phyloP scores from a whole-genome alignment of 257 asterid genomes.

The Gardenia jasminoides region DNA sequence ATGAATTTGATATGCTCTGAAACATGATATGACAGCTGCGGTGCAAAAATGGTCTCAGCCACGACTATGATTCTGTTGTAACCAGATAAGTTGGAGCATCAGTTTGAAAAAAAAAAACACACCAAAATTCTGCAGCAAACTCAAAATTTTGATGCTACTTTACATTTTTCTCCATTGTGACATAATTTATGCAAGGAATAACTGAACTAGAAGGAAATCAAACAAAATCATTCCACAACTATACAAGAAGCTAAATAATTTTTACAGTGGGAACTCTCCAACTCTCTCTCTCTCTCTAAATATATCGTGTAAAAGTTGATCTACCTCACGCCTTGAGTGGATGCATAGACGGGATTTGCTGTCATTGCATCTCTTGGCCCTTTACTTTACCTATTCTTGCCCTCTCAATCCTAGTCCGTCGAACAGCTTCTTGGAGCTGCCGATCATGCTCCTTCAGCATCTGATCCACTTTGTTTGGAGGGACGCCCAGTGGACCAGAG shows the following conservation, averaged over 20 bases:
- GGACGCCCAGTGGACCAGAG: constrained; percentile 71
- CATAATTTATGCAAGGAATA: neutral
- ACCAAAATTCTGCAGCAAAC: constrained; percentile 1
- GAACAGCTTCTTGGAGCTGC: constrained; percentile 75
- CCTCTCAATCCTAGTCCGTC: constrained; percentile 64
- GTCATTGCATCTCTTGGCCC: constrained; percentile 35
- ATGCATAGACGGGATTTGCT: constrained; percentile 24
- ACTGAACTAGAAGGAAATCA: neutral
- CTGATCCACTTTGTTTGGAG: constrained; percentile 69
- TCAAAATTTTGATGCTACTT: neutral
- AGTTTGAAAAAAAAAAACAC: neutral
- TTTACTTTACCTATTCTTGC: constrained; percentile 39
- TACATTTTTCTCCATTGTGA: constrained; percentile 1
- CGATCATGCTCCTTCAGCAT: constrained; percentile 88
- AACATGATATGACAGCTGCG: neutral
- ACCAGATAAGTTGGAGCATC: neutral
- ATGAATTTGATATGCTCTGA: constrained; percentile 15
- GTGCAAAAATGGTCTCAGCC: neutral
- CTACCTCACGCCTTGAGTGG: constrained; percentile 20
- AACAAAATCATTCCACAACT: constrained; percentile 4
- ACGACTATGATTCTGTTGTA: neutral
- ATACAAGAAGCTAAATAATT: constrained; percentile 18
- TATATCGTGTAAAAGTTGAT: constrained; percentile 1
- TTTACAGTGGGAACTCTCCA: neutral
- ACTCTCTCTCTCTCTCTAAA: constrained; percentile 3